A percentile compares a stretch with the other conserved stretches of the same genome.
Conservation (phyloP, 2,329 filamentous ascomycete genomes). For the Teratosphaeria destructans region DNA sequence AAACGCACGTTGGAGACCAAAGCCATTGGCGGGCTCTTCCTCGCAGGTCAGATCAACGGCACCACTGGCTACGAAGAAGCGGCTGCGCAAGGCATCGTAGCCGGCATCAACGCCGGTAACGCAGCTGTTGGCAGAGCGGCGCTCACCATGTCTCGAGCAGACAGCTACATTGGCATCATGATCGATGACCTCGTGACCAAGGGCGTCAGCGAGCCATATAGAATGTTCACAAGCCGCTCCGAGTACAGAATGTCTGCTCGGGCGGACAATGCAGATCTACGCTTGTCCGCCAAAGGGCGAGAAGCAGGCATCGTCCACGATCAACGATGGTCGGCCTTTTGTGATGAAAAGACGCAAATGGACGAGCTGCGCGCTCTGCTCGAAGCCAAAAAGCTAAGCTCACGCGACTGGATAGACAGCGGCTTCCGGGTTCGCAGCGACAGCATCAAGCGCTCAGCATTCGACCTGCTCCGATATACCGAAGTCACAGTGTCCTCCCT, state of each 20-base stretch:
- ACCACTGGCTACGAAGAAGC: slow-evolving; percentile 98
- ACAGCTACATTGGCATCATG: slow-evolving; percentile 98
- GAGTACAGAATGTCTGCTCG: slow-evolving; percentile 90
- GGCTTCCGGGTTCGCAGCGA: slow-evolving; percentile 63
- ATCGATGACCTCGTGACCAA: slow-evolving; percentile 96
- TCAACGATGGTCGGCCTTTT: slow-evolving; percentile 62
- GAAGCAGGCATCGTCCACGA: slow-evolving; percentile 70
- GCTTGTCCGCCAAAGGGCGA: slow-evolving; percentile 70
- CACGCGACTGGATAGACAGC: slow-evolving; percentile 55
- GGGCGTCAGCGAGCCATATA: slow-evolving; percentile 90
- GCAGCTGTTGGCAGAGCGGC: slow-evolving; percentile 55
- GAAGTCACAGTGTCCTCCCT: slow-evolving; percentile 51
- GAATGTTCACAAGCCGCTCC: slow-evolving; percentile 94
- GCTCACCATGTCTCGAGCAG: slow-evolving; percentile 63
- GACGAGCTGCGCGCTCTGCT: slow-evolving; percentile 54
- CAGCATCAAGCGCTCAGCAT: slow-evolving; percentile 56
- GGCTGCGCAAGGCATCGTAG: slow-evolving; percentile 82
- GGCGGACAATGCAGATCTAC: slow-evolving; percentile 85
- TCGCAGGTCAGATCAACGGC: slow-evolving; percentile 95
- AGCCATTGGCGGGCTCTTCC: slow-evolving; percentile 73
- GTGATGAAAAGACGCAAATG: slow-evolving; percentile 56
- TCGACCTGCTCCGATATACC: slow-evolving; percentile 66
- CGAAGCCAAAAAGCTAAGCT: slow-evolving; percentile 45
- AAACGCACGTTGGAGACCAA: slow-evolving; percentile 91
- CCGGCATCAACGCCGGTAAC: slow-evolving; percentile 89